Evolutionary conservation across 192 early-diverging fungal species (phyloP).

Genomic region (Piromyces finnis): DNA sequence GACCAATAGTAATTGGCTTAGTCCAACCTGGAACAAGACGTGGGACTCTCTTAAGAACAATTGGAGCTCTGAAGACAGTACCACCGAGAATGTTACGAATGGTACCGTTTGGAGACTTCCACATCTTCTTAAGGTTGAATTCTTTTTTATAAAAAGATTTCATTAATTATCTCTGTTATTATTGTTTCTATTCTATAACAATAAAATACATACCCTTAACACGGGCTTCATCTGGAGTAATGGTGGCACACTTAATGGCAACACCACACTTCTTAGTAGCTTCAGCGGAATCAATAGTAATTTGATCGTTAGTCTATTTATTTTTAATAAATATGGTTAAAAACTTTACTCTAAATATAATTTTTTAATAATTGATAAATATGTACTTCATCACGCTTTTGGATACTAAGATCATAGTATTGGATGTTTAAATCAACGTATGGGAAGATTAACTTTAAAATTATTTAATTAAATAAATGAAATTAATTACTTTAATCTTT

Average conservation of each 20-base stretch:
- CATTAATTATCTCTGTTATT: neutral
- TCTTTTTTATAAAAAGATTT: slow-evolving; percentile 16
- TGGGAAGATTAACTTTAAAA: slow-evolving; percentile 70
- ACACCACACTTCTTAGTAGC: slow-evolving; percentile 96
- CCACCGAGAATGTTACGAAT: slow-evolving; percentile 93
- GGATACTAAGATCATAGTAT: slow-evolving; percentile 89
- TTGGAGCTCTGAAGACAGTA: slow-evolving; percentile 96
- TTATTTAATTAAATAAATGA: too few relatives aligned
- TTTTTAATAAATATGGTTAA: too few relatives aligned
- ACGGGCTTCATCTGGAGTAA: slow-evolving; percentile 88
- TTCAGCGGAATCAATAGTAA: slow-evolving; percentile 87
- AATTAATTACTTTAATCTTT: too few relatives aligned
- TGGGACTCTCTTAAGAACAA: slow-evolving; percentile 80
- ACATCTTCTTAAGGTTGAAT: slow-evolving; percentile 94
- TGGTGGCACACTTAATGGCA: slow-evolving; percentile 98
- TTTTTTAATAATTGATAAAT: too few relatives aligned
- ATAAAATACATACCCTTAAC: slow-evolving; percentile 33
- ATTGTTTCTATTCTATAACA: neutral
- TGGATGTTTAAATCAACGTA: slow-evolving; percentile 81
- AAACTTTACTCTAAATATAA: too few relatives aligned
- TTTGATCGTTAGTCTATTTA: slow-evolving; percentile 66
- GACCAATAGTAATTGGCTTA: slow-evolving; percentile 85
- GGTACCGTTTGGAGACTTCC: slow-evolving; percentile 93
- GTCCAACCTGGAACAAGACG: slow-evolving; percentile 57
- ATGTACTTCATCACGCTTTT: slow-evolving; percentile 59